Evolutionary conservation across 257 asterid genomes (phyloP).

Genomic region (Penstemon eatonii): DNA sequence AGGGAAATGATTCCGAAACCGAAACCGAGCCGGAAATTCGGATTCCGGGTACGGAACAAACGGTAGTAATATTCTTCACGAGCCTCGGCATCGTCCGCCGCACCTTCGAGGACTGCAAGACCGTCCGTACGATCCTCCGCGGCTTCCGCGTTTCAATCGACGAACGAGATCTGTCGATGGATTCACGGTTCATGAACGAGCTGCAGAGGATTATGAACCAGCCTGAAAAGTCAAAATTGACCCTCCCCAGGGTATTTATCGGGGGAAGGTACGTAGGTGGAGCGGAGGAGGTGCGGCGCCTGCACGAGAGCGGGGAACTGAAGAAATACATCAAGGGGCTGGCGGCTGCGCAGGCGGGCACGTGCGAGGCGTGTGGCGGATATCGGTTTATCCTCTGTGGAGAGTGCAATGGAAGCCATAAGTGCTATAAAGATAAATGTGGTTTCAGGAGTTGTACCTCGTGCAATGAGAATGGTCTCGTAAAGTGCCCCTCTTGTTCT

Average conservation of each 20-base stretch:
- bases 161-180: conserved; percentile 94
- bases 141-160: conserved; percentile 70
- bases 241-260: conserved; percentile 81
- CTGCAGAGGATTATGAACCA: conserved; percentile 58
- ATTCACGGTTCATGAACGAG: conserved; percentile 67
- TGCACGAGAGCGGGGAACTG: conserved; percentile 89
- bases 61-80: conserved; percentile 74
- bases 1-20: conserved; percentile 11
- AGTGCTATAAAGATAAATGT: conserved; percentile 66
- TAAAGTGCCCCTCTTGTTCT: conserved; percentile 95
- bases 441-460: conserved; percentile 74
- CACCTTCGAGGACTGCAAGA: conserved; percentile 83
- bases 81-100: conserved; percentile 81
- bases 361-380: conserved; percentile 85
- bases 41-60: conserved; percentile 69
- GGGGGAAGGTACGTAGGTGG: conserved; percentile 95
- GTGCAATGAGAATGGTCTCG: conserved; percentile 89
- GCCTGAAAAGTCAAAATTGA: conserved; percentile 44
- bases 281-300: conserved; percentile 75
- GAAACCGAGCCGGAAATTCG: conserved; percentile 40
- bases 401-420: conserved; percentile 83
- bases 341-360: conserved; percentile 50
- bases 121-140: conserved; percentile 66
- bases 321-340: conserved; percentile 64
- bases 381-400: conserved; percentile 65